Conservation (phyloP, 768 basidiomycete species). For the Rhodocollybia butyracea region DNA sequence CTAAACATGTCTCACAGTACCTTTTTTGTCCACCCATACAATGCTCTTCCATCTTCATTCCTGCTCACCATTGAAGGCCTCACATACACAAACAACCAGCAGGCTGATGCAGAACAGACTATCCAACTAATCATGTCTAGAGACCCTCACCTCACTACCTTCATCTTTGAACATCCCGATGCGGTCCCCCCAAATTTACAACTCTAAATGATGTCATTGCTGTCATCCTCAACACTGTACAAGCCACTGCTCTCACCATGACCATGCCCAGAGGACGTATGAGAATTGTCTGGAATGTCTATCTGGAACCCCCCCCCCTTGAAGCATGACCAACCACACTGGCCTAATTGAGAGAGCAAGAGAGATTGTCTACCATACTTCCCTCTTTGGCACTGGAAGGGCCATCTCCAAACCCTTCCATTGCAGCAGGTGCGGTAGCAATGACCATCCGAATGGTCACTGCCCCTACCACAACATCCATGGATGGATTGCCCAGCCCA, state of each 20-base stretch:
- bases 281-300: neutral
- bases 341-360: neutral
- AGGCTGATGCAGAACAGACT: neutral
- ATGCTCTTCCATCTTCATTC: neutral
- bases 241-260: neutral
- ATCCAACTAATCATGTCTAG: neutral
- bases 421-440: neutral
- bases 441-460: neutral
- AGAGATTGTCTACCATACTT: neutral
- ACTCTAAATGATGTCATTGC: neutral
- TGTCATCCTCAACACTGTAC: neutral
- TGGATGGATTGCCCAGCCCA: neutral
- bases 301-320: neutral
- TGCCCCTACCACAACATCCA: neutral
- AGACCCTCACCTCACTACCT: neutral
- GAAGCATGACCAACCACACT: neutral
- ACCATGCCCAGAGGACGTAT: neutral
- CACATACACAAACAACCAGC: neutral
- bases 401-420: neutral
- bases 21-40: neutral
- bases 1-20: neutral
- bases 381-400: neutral
- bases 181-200: neutral
- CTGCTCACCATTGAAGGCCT: neutral
- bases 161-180: neutral